Percentiles rank a stretch among this genome's conserved stretches.
These are phyloP conservation scores for Amanita rubescens DNA, from an alignment of 768 basidiomycete genomes.

Conservation along the genomic window DNA sequence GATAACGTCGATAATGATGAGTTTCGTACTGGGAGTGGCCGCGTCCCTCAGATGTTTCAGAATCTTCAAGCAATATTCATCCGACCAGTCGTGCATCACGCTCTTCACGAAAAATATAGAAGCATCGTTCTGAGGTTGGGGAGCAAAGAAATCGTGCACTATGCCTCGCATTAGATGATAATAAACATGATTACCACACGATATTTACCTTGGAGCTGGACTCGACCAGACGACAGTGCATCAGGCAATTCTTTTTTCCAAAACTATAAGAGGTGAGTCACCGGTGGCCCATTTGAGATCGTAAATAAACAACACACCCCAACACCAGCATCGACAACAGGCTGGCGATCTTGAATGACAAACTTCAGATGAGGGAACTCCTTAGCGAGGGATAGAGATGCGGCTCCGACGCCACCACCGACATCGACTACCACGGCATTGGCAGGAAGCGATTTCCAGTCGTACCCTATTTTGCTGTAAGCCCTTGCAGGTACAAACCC, in stretches of 20 bases:
- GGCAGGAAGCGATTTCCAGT: conserved; percentile 17
- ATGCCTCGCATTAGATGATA: background rate
- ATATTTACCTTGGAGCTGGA: conserved; percentile 14
- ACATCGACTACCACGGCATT: conserved; percentile 23
- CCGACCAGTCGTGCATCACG: conserved; percentile 35
- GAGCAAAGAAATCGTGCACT: conserved; percentile 30
- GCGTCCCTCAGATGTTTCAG: conserved; percentile 26
- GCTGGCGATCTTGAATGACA: conserved; percentile 19
- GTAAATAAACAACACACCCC: background rate
- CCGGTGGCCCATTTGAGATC: background rate
- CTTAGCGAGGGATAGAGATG: conserved; percentile 16
- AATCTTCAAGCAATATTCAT: conserved; percentile 22
- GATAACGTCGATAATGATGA: conserved; percentile 29
- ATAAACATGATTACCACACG: background rate
- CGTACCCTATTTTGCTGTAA: conserved; percentile 12
- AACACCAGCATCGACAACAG: conserved; percentile 12
- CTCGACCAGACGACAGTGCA: conserved; percentile 12
- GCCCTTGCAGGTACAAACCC: background rate
- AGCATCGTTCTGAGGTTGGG: conserved; percentile 28
- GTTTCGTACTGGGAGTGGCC: conserved; percentile 23
- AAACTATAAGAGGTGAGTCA: conserved; percentile 1
- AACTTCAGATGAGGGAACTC: conserved; percentile 14
- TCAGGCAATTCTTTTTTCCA: conserved; percentile 10
- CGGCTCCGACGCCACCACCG: conserved; percentile 21
- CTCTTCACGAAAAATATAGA: conserved; percentile 28